Evolutionary conservation across 1,284 basidiomycete species (phyloP), one percentile per base, ranked within the genome.

Genomic region (Cutaneotrichosporon sp.): DNA sequence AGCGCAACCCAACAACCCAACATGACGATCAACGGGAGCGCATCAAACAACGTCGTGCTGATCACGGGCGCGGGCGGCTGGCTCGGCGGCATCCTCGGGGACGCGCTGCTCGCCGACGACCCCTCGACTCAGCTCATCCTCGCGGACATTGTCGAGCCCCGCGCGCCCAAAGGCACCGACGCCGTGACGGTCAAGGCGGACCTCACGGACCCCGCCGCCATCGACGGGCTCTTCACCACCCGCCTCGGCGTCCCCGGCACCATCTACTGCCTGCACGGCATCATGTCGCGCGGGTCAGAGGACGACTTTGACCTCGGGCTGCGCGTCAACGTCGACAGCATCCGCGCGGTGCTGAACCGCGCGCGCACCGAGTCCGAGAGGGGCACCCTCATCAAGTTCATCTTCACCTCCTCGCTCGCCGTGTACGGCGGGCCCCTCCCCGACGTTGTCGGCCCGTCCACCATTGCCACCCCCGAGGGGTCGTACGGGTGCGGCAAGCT

Each of bases 401-500:
- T 88, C 67, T 87, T 86, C 75, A 83, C 86, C 1, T 87, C 86
- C 1, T 85, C 84, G 4, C 78, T 87, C n/a, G 86, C 86, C 29
- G 86, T 87, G 1, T 87, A 86, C 69, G 86, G 86, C 61, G 86
- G 86, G 4, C 83, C 84, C 62, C 75, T 86, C n/a, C 85, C 85
- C 10, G 76, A 83, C 16, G 73, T 84, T 25, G 79, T 86, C 24
- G 79, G 77, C 4, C 80, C 83, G 10, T 75, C 80, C 18, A 86
- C 85, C 3, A 83, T 84, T 57, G 81, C 85, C 9, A 84, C 83
- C 0, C 85, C 86, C 14, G 82, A 86, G 67, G 81, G 85, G 46
- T 81, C 85, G 4, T 87, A 87, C 68, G 86, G 86, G n/a, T 82
- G 82, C 72, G 84, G 80, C 25, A 87, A 87, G 71, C 82, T 87